Conservation (phyloP, 352 stramenopile genomes). For the Pythium monospermum region DNA sequence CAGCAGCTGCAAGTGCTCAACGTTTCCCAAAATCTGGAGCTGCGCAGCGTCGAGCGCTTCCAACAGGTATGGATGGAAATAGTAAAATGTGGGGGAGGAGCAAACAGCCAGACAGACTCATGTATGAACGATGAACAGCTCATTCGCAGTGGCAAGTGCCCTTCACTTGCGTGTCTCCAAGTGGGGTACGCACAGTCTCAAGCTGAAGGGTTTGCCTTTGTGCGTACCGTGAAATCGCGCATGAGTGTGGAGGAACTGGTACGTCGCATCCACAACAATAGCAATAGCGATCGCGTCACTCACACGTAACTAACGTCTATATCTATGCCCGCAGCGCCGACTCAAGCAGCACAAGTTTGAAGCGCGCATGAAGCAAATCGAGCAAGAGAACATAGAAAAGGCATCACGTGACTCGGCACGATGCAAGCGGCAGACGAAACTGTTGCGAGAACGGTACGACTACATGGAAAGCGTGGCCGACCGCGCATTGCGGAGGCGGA, state of each 20-base stretch:
- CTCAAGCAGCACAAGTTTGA: slow-evolving; percentile 47
- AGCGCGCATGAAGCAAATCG: slow-evolving; percentile 22
- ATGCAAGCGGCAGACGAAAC: slow-evolving; percentile 34
- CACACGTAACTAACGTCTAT: background rate
- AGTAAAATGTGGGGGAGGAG: no score
- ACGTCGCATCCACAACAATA: slow-evolving; percentile 3
- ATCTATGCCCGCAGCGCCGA: slow-evolving; percentile 10
- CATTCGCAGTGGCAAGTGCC: slow-evolving; percentile 37
- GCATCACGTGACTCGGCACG: slow-evolving; percentile 27
- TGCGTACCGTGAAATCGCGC: slow-evolving; percentile 26
- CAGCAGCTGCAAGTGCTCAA: slow-evolving; percentile 47
- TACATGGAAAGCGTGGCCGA: slow-evolving; percentile 51
- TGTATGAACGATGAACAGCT: no score
- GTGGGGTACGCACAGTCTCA: slow-evolving; percentile 42
- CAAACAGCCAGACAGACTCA: no score
- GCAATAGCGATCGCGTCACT: background rate
- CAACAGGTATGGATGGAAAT: slow-evolving; percentile 27
- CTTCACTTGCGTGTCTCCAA: slow-evolving; percentile 49
- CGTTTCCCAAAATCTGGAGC: slow-evolving; percentile 36
- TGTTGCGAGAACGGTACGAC: slow-evolving; percentile 45
- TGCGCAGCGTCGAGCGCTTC: slow-evolving; percentile 40
- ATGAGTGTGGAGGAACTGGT: slow-evolving; percentile 61
- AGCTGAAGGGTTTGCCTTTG: slow-evolving; percentile 32
- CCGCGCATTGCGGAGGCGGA: slow-evolving; percentile 42
- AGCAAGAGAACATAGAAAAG: slow-evolving; percentile 29